Percentiles rank a stretch among this genome's conserved stretches.
Evolutionary conservation across 1,139 yeast genomes (phyloP).

Genomic region (Diutina pseudorugosa): DNA sequence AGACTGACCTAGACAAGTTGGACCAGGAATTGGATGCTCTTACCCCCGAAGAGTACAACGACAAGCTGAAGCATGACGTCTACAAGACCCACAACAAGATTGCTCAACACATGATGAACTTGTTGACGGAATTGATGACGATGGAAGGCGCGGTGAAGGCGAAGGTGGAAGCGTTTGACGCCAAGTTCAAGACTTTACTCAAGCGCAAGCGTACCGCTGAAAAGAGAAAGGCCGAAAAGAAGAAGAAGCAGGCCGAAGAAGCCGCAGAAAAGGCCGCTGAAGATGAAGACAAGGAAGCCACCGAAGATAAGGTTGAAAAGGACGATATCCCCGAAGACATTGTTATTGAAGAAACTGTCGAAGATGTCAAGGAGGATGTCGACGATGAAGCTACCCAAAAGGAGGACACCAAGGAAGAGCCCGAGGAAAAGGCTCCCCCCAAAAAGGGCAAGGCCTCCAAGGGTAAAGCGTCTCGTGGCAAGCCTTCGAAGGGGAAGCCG

Average conservation of each 20-base stretch:
- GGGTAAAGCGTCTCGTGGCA: background rate
- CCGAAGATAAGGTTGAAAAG: slow-evolving; percentile 16
- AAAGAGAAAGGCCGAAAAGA: background rate
- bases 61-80: background rate
- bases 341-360: background rate
- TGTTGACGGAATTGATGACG: slow-evolving; percentile 2
- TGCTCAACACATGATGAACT: slow-evolving; percentile 1
- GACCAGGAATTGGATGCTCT: background rate
- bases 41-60: background rate
- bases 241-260: background rate
- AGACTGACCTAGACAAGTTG: background rate
- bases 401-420: background rate
- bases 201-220: background rate
- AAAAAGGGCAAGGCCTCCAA: background rate
- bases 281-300: slow-evolving; percentile 11
- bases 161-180: background rate
- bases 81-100: slow-evolving; percentile 2
- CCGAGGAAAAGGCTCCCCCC: background rate
- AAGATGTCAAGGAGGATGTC: background rate
- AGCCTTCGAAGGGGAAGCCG: background rate
- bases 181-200: background rate
- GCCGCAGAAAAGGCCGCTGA: background rate
- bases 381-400: background rate
- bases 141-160: background rate
- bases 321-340: background rate